Conservation (phyloP, 164 flowering plant species). For the Kalanchoe fedtschenkoi region DNA sequence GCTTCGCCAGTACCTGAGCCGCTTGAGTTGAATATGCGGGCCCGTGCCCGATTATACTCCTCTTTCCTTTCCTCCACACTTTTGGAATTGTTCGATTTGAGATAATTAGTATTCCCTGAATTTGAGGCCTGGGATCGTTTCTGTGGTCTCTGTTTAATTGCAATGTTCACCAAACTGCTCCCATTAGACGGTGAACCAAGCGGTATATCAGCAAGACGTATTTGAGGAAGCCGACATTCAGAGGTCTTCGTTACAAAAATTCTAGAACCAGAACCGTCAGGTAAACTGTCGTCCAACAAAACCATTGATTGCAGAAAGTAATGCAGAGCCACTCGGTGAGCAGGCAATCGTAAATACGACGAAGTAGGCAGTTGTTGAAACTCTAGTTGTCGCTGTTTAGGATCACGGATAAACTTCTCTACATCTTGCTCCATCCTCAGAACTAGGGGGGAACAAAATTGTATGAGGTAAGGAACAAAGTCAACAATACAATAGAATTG, state of each 20-base stretch:
- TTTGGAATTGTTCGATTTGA: conserved; percentile 43
- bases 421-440: conserved; percentile 94
- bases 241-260: conserved; percentile 75
- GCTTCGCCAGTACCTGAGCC: conserved; percentile 22
- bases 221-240: conserved; percentile 48
- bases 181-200: conserved; percentile 61
- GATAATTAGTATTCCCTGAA: conserved; percentile 31
- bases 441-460: no score
- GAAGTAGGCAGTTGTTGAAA: conserved; percentile 98
- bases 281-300: conserved; percentile 47
- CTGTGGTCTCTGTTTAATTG: conserved; percentile 85
- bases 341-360: conserved; percentile 88
- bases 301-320: conserved; percentile 87
- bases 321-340: conserved; percentile 97
- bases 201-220: conserved; percentile 91
- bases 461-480: no score
- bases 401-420: conserved; percentile 78
- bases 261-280: conserved; percentile 80
- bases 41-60: conserved; percentile 91
- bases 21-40: conserved; percentile 66
- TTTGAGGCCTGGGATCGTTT: conserved; percentile 24
- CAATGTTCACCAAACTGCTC: conserved; percentile 47
- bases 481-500: no score
- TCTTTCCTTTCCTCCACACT: conserved; percentile 97
- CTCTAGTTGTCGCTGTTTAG: conserved; percentile 69